Conservation (phyloP, 2,329 filamentous ascomycete species). For the Nigrospora osmanthi region DNA sequence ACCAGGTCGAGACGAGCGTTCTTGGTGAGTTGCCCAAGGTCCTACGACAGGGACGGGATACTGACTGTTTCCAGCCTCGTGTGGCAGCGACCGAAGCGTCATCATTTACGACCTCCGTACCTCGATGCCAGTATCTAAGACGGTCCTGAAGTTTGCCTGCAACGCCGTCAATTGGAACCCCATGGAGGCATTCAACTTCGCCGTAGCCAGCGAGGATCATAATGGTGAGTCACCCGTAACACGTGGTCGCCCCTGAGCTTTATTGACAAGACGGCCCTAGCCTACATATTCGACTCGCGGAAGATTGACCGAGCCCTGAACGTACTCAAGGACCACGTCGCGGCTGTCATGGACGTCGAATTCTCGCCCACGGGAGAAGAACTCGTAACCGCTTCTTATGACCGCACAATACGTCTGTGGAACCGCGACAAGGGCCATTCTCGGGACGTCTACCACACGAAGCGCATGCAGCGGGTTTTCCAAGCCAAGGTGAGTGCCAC, state of each 20-base stretch:
- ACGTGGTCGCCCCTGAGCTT: too few species aligned
- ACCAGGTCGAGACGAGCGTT: conserved; percentile 88
- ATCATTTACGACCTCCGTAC: conserved; percentile 91
- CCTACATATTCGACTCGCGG: conserved; percentile 86
- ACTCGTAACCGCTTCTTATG: conserved; percentile 80
- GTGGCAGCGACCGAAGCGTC: conserved; percentile 76
- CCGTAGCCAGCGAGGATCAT: conserved; percentile 89
- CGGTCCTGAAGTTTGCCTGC: conserved; percentile 71
- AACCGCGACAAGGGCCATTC: conserved; percentile 73
- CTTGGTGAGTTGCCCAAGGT: conserved; percentile 27
- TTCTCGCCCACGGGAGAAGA: conserved; percentile 93
- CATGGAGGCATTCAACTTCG: conserved; percentile 94
- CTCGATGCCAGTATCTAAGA: conserved; percentile 72
- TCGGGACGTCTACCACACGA: conserved; percentile 92
- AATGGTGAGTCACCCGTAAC: conserved; percentile 43
- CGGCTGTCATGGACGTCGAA: conserved; percentile 92
- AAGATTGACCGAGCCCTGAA: conserved; percentile 84
- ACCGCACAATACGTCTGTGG: conserved; percentile 84
- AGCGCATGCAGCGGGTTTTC: conserved; percentile 85
- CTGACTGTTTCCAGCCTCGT: conserved; percentile 46
- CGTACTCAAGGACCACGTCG: conserved; percentile 53
- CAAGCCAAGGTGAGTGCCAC: conserved; percentile 2
- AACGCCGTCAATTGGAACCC: conserved; percentile 91
- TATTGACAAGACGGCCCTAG: too few species aligned
- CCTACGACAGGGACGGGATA: too few species aligned